A percentile compares a stretch with the other conserved stretches of the same genome.
Conservation (phyloP, 2,329 filamentous ascomycete genomes). For the Aspergillus pseudonomiae region DNA sequence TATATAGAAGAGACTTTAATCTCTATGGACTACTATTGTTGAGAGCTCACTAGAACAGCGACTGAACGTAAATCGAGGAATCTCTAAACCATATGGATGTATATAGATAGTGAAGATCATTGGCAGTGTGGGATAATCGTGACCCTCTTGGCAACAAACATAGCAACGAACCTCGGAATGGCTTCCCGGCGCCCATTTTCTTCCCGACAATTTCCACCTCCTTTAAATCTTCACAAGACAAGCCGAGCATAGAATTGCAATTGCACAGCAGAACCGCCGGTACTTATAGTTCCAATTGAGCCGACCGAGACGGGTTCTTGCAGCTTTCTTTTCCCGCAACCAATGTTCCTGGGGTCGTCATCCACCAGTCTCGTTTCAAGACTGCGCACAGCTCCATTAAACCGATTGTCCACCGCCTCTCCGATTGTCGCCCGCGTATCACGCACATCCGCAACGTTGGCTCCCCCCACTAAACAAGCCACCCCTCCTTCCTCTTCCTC, state of each 20-base stretch:
- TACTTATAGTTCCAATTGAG: conserved; percentile 2
- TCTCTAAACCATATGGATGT: not conserved
- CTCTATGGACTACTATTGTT: not conserved
- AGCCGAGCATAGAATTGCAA: not conserved
- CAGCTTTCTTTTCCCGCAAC: not conserved
- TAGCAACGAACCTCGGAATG: conserved; percentile 17
- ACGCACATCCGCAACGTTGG: conserved; percentile 44
- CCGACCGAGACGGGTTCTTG: not conserved
- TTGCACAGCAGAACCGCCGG: not conserved
- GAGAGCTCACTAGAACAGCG: not conserved
- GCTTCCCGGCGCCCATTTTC: conserved; percentile 18
- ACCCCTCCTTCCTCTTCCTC: conserved; percentile 30
- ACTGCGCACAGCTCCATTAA: conserved; percentile 31
- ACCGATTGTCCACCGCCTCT: conserved; percentile 42
- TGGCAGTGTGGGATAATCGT: not conserved
- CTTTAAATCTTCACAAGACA: conserved; percentile 5
- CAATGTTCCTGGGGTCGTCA: conserved; percentile 15
- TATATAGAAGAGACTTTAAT: not conserved
- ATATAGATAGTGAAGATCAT: not conserved
- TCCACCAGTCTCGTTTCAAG: conserved; percentile 6
- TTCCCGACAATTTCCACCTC: conserved; percentile 15
- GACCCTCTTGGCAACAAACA: not conserved
- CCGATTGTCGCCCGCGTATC: conserved; percentile 28
- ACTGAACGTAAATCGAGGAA: not conserved
- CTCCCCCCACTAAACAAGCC: conserved; percentile 44